Evolutionary conservation across 805 yeast species (phyloP), one percentile per base, ranked within the genome.

Genomic region (Priceomyces carsonii): DNA sequence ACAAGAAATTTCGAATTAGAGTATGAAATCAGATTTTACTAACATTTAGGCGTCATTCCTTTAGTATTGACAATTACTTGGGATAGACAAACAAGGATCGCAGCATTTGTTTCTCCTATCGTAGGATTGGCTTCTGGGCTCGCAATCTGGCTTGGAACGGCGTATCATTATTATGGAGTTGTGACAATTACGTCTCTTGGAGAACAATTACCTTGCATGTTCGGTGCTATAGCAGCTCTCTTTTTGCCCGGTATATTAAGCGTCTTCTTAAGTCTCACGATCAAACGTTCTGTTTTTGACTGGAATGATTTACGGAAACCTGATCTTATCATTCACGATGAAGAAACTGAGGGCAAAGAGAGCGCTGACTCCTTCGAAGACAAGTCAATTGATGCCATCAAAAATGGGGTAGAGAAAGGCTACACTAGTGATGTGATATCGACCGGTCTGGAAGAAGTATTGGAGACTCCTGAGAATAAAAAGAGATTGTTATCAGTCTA

Each of bases 61-160:
- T 50, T 61, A 45, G 50, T 58, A 5, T 48, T 61, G 21, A 48
- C 60, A 6, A 59, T 64, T 22, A 55, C 61, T 7, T 63, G 69
- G 69, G 53, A 38, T 29, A 48, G 55, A 32, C 64, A 54, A 39
- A 50, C 61, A 1, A 40, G 33, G 15, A 29, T 50, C 6, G 67
- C 67, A 2, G 57, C 58, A 9, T 47, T 59, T 19, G 45, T 57
- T 13, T 44, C 65, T 9, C 68, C 68, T 7, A 45, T 63, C 13
- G 28, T 48, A 3, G 66, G 69, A n/a, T 34, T 58, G 17, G 19
- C 48, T 7, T 33, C 45, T 17, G 68, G 66, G 9, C 33, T 62
- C 10, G 48, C 47, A 3, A 51, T 59, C 15, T 63, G 70, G 70
- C 35, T 57, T 12, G 35, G 53, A 3, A 52, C 61, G 8, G 63